A percentile compares a stretch with the other conserved stretches of the same genome.
These are phyloP conservation scores for Rubroshorea leprosula DNA, from an alignment of 345 rosid species.

Conservation along the genomic window DNA sequence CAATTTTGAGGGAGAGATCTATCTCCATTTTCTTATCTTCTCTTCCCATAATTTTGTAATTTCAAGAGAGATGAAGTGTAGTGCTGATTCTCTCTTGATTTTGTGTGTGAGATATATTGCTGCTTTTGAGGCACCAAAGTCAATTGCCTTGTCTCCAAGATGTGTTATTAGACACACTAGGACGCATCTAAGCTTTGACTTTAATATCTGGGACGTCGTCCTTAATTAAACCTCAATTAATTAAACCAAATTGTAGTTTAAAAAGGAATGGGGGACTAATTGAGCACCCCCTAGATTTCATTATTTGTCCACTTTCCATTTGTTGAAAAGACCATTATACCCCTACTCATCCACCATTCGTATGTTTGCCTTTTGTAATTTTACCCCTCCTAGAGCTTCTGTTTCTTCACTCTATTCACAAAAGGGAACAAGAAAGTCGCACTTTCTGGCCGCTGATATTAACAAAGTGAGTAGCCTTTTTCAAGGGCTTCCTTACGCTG, in stretches of 20 bases:
- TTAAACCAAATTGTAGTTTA: slow-evolving; percentile 15
- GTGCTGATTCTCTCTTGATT: background rate
- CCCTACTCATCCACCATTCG: background rate
- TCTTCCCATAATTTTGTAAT: background rate
- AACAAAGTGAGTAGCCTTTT: too few species aligned
- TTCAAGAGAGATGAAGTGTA: background rate
- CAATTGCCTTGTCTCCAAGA: slow-evolving; percentile 42
- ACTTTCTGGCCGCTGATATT: too few species aligned
- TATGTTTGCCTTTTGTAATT: too few species aligned
- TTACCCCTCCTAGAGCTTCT: too few species aligned
- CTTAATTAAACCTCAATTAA: slow-evolving; percentile 22
- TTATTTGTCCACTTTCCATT: background rate
- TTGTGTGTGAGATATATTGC: slow-evolving; percentile 10
- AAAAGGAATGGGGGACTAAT: background rate
- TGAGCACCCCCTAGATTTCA: background rate
- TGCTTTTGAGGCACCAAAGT: slow-evolving; percentile 60
- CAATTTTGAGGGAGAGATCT: slow-evolving; percentile 45
- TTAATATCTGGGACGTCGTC: slow-evolving; percentile 17
- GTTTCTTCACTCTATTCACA: too few species aligned
- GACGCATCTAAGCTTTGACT: slow-evolving; percentile 51
- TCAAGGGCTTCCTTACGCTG: too few species aligned
- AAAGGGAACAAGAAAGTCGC: too few species aligned
- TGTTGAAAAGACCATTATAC: slow-evolving; percentile 1
- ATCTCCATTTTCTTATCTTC: slow-evolving; percentile 23
- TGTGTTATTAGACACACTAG: slow-evolving; percentile 22